Percentiles rank a stretch among this genome's conserved stretches.
Evolutionary conservation across 768 basidiomycete species (phyloP).

Genomic region (Amanita thiersii): DNA sequence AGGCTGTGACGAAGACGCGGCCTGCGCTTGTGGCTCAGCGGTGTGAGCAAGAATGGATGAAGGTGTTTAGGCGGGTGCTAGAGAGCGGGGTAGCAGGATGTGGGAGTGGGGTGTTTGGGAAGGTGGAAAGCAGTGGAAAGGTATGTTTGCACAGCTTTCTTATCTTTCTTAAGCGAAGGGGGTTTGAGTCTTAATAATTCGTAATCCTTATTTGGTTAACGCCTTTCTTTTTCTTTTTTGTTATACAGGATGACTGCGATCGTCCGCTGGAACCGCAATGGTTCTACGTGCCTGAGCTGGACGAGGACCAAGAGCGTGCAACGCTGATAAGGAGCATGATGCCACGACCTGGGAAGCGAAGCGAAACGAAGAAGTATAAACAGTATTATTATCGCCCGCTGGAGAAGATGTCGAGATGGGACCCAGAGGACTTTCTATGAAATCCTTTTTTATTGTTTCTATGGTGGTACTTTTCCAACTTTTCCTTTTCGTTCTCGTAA

Average conservation of each 20-base stretch:
- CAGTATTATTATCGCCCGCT: conserved; percentile 79
- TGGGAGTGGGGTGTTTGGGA: conserved; percentile 60
- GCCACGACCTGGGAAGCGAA: conserved; percentile 67
- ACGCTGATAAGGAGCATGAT: conserved; percentile 60
- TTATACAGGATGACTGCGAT: conserved; percentile 38
- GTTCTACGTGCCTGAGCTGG: conserved; percentile 72
- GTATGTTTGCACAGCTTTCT: conserved; percentile 24
- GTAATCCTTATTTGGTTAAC: background rate
- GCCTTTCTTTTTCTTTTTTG: background rate
- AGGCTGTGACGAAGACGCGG: conserved; percentile 41
- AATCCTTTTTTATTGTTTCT: background rate
- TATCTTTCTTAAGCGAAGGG: conserved; percentile 1
- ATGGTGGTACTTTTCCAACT: conserved; percentile 3
- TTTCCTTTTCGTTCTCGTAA: no score
- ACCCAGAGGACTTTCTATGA: conserved; percentile 57
- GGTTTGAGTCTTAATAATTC: conserved; percentile 1
- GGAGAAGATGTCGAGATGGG: conserved; percentile 66
- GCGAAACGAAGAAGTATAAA: conserved; percentile 76
- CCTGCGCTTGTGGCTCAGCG: conserved; percentile 39
- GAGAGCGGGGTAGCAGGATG: conserved; percentile 30
- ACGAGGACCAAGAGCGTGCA: conserved; percentile 66
- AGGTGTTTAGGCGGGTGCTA: conserved; percentile 42
- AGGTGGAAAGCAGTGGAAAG: conserved; percentile 59
- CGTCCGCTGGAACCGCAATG: conserved; percentile 53
- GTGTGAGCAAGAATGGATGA: conserved; percentile 39